Percentiles rank a stretch among this genome's conserved stretches.
These are phyloP conservation scores for Monilinia aucupariae DNA, from an alignment of 2,329 filamentous ascomycete species.

Conservation along the genomic window DNA sequence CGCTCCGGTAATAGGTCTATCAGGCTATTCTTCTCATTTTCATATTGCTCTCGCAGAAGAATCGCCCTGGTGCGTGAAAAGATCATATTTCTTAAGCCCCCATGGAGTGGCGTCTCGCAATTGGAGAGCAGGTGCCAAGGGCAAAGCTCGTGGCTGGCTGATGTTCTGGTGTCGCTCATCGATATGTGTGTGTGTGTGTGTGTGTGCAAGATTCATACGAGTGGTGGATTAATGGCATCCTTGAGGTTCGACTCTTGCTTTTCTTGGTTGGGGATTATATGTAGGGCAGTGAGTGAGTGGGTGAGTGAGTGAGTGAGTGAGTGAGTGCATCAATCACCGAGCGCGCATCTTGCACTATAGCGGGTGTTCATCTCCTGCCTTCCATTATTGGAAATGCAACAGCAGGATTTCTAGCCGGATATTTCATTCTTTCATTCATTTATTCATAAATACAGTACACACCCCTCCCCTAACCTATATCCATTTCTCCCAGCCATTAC, in stretches of 20 bases:
- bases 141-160: too few species aligned
- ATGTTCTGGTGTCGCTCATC: neutral
- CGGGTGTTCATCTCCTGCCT: constrained; percentile 57
- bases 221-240: neutral
- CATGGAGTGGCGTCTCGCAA: neutral
- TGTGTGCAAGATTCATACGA: neutral
- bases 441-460: constrained; percentile 34
- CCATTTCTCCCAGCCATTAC: neutral
- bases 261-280: too few species aligned
- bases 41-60: neutral
- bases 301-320: too few species aligned
- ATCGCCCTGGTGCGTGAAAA: neutral
- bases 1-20: neutral
- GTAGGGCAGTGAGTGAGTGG: too few species aligned
- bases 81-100: neutral
- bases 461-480: neutral
- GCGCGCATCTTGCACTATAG: constrained; percentile 50
- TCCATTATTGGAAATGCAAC: constrained; percentile 62
- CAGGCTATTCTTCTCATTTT: neutral
- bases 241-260: too few species aligned
- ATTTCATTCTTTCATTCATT: too few species aligned
- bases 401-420: constrained; percentile 56
- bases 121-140: neutral
- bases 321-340: too few species aligned
- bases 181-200: too few species aligned